Evolutionary conservation across 1,139 yeast species (phyloP), one percentile per base, ranked within the genome.

Genomic region (Yamadazyma trypodendri): DNA sequence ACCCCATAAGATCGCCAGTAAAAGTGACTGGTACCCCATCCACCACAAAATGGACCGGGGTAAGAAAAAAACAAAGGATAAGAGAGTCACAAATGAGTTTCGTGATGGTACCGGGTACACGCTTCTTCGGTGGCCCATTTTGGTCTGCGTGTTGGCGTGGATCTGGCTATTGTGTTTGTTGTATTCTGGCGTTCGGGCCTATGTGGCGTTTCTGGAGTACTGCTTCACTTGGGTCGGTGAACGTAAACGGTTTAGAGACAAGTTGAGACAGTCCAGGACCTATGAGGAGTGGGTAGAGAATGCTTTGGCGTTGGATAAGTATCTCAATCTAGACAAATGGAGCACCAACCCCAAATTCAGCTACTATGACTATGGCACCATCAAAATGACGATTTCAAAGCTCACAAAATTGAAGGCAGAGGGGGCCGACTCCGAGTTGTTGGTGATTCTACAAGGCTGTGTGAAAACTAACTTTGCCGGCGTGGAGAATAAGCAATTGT

Each of bases 391-490:
- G 0, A 69, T 77, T 5, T 43, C 56, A n/a, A 68, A 73, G 41
- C 57, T 85, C 39, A 51, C 59, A 28, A 50, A 48, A 4, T 55
- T 72, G 30, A 56, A 80, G 14, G 47, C 47, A 11, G 49, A 52
- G 4, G 52, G 62, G 6, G 52, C 60, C 11, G 66, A 65, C 21
- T 72, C 70, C 13, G 82, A 79, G 29, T 54, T 84, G 27, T 65
- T 78, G 62, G 60, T 75, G 7, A 61, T 81, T 11, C 60, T 85
- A 21, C 88, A 82, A 49, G 81, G 81, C 4, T 84, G 92, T 50
- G 60, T 84, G 25, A 82, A 82, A 52, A 68, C 78, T 41, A 85
- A 85, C 54, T 85, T 84, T 61, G 90, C 89, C 6, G 92, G 94
- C 0, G 80, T 81, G 6, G 92, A 84, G 54, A 84, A 84, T 50